Base-by-base conservation (phyloP, 352 stramenopile genomes). In the Phytopythium helicoides region DNA sequence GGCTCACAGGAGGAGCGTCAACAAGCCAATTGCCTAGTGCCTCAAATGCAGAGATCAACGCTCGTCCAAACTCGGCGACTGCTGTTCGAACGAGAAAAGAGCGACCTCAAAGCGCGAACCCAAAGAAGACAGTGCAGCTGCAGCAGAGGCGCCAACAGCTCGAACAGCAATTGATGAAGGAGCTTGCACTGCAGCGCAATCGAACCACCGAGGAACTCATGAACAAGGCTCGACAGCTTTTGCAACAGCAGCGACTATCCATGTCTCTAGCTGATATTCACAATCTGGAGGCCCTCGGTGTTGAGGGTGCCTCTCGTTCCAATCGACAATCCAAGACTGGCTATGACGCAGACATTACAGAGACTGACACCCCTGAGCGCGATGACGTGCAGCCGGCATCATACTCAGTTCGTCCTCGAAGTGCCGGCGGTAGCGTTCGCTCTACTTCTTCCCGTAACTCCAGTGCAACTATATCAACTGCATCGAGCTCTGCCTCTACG, bases 91-190 rank as follows among this genome's bases (percentile, higher is more conserved):
- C 28, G 2, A 79, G 66, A 35, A 88, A 86, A 41, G 74, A 87
- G 52, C 69, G 79, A 0, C 79, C 79, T 3, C 68, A 75, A 47
- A 88, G 76, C 34, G 79, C 79, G 6, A 74, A 90, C 47, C 74
- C 74, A 7, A 83, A 80, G 56, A 89, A 87, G 54, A 73, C 67
- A 11, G 68, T 65, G 34, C 72, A 86, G 63, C 50, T 90, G 35
- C 75, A 84, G 47, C 74, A 90, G 46, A 64, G 74, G 6, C 79
- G 79, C n/a, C 68, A 84, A 41, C 62, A 76, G 38, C n/a, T 61
- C 34, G 68, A 81, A 23, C 57, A 76, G 25, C 61, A 68, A 23
- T 48, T 64, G 34, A 39, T 70, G 42, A 56, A 60, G 23, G 38
- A 54, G 23, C 15, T 39, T 28, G 19, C 33, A 19, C 51, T 54